A percentile compares a stretch with the other conserved stretches of the same genome.
phyloP scores from a whole-genome alignment of 202 grass and related monocot species.

The Panicum hallii region DNA sequence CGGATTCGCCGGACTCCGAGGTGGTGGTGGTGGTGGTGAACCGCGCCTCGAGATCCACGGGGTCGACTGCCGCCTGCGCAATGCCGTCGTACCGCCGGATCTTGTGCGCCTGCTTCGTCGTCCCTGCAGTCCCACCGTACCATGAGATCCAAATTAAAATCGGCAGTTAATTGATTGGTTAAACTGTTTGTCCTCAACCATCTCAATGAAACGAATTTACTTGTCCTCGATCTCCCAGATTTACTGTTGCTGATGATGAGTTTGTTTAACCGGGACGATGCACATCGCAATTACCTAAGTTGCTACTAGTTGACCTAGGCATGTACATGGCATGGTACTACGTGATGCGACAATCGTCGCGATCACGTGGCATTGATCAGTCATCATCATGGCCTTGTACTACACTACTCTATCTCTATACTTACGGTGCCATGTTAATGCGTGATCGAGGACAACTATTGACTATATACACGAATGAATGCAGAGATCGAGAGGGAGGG shows the following conservation, averaged over 20 bases:
- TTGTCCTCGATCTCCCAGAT: not conserved
- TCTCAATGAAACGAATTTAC: not conserved
- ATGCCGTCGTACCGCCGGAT: slow-evolving; percentile 61
- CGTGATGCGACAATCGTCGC: slow-evolving; percentile 41
- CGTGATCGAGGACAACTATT: slow-evolving; percentile 25
- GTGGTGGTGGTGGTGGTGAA: slow-evolving; percentile 13
- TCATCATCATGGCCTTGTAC: not conserved
- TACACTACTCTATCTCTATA: not conserved
- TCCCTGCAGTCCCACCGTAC: slow-evolving; percentile 45
- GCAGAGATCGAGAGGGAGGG: not conserved
- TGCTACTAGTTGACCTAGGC: not conserved
- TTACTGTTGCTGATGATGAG: not conserved
- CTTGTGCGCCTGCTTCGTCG: slow-evolving; percentile 45
- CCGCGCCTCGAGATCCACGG: slow-evolving; percentile 55
- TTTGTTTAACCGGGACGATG: slow-evolving; percentile 1
- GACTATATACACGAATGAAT: not conserved
- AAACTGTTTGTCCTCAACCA: not conserved
- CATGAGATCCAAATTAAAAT: not conserved
- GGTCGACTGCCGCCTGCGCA: slow-evolving; percentile 22
- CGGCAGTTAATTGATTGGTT: not conserved
- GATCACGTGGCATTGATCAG: slow-evolving; percentile 24
- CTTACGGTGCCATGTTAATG: not conserved
- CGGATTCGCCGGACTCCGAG: slow-evolving; percentile 27
- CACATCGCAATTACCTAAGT: slow-evolving; percentile 8
- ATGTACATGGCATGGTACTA: not conserved